Evolutionary conservation across 192 early-diverging fungal genomes (phyloP).

Genomic region (Radiomyces spectabilis): DNA sequence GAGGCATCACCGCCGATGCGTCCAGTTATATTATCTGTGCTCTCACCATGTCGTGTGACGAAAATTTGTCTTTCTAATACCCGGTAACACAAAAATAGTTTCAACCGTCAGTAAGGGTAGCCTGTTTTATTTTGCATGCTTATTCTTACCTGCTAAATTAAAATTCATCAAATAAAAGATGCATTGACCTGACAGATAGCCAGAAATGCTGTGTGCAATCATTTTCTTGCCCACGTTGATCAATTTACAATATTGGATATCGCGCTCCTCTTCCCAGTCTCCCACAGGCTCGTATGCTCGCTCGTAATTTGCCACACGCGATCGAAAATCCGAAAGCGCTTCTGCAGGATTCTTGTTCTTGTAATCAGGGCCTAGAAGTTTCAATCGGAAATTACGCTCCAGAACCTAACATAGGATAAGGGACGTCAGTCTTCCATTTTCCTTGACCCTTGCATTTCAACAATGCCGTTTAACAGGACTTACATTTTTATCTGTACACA

Average conservation of each 20-base stretch:
- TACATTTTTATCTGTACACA: slow-evolving; percentile 72
- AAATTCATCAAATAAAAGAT: slow-evolving; percentile 99
- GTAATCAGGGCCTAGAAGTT: slow-evolving; percentile 94
- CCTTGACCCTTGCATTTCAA: no score
- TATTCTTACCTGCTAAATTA: slow-evolving; percentile 59
- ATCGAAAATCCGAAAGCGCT: slow-evolving; percentile 81
- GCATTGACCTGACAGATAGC: slow-evolving; percentile 87
- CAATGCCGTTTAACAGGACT: no score
- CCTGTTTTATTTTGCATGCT: neutral
- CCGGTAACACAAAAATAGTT: no score
- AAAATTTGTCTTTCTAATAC: slow-evolving; percentile 68
- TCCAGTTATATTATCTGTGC: slow-evolving; percentile 73
- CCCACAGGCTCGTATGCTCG: slow-evolving; percentile 81
- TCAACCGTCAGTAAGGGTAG: neutral
- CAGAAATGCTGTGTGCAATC: slow-evolving; percentile 89
- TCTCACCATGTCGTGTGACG: slow-evolving; percentile 91
- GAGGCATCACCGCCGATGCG: slow-evolving; percentile 62
- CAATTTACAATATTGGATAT: slow-evolving; percentile 89
- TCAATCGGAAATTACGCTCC: slow-evolving; percentile 81
- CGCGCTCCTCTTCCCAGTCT: slow-evolving; percentile 74
- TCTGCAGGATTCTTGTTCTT: slow-evolving; percentile 69
- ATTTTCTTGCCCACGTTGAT: slow-evolving; percentile 96
- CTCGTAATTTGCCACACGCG: slow-evolving; percentile 88
- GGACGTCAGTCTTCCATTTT: no score
- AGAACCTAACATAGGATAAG: no score